Conservation (phyloP, 768 basidiomycete genomes). For the Kwoniella mangroviensis region DNA sequence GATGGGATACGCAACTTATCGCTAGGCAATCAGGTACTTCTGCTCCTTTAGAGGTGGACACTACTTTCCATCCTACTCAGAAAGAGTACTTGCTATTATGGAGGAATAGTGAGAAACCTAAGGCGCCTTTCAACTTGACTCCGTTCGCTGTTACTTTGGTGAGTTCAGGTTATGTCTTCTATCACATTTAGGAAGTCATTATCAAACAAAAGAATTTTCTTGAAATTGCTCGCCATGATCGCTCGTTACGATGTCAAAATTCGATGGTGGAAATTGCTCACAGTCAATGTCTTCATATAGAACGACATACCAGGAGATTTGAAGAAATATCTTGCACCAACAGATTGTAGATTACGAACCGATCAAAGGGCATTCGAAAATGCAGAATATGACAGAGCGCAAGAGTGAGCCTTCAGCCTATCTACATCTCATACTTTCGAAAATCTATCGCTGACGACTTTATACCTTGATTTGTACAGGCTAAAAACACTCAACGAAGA, state of each 20-base stretch:
- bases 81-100: constrained; percentile 84
- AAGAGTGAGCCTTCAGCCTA: constrained; percentile 64
- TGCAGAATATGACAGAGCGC: constrained; percentile 78
- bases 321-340: constrained; percentile 75
- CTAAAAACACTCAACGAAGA: constrained; percentile 66
- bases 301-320: constrained; percentile 82
- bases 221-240: background rate
- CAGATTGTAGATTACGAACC: constrained; percentile 88
- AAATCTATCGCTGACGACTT: background rate
- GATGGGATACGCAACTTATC: constrained; percentile 91
- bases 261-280: too few relatives aligned
- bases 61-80: constrained; percentile 48
- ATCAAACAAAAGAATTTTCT: too few relatives aligned
- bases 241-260: background rate
- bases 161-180: background rate
- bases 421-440: background rate
- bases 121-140: constrained; percentile 90
- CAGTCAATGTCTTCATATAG: constrained; percentile 9
- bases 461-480: constrained; percentile 1
- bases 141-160: constrained; percentile 85
- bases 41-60: constrained; percentile 42
- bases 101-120: constrained; percentile 83
- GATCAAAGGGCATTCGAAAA: constrained; percentile 94
- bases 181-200: background rate
- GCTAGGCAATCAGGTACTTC: constrained; percentile 71